These are phyloP conservation scores for Plasmodium chabaudi DNA, from an alignment of 169 alveolate species.

Conservation along the genomic window DNA sequence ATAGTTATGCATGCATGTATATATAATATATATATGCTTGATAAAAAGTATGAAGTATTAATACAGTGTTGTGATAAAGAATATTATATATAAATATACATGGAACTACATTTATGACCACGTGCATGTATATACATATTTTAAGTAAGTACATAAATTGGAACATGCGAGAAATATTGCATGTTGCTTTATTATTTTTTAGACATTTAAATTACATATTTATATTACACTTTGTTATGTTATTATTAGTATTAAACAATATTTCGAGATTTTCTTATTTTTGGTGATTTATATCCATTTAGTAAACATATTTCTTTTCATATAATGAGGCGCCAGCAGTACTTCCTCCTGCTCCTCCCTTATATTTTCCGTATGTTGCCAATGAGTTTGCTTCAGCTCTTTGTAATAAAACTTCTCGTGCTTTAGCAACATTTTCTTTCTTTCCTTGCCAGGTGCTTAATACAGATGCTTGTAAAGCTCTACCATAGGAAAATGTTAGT, in stretches of 20 bases:
- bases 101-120: too few relatives aligned
- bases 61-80: not conserved
- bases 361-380: slow-evolving; percentile 88
- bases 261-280: too few relatives aligned
- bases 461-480: slow-evolving; percentile 98
- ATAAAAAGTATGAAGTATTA: not conserved
- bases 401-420: slow-evolving; percentile 94
- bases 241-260: too few relatives aligned
- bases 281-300: not conserved
- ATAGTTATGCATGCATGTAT: not conserved
- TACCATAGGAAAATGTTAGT: slow-evolving; percentile 98
- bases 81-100: too few relatives aligned
- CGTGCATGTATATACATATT: too few relatives aligned
- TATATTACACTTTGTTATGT: not conserved
- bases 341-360: slow-evolving; percentile 83
- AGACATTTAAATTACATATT: not conserved
- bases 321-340: slow-evolving; percentile 82
- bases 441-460: slow-evolving; percentile 98
- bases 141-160: too few relatives aligned
- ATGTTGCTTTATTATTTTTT: too few relatives aligned
- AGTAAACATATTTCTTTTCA: slow-evolving; percentile 84
- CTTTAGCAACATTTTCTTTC: slow-evolving; percentile 94
- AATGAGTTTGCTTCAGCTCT: slow-evolving; percentile 97
- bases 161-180: too few relatives aligned
- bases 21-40: slow-evolving; percentile 4